Conservation (phyloP, 2,329 filamentous ascomycete genomes). For the Alternaria sp. region DNA sequence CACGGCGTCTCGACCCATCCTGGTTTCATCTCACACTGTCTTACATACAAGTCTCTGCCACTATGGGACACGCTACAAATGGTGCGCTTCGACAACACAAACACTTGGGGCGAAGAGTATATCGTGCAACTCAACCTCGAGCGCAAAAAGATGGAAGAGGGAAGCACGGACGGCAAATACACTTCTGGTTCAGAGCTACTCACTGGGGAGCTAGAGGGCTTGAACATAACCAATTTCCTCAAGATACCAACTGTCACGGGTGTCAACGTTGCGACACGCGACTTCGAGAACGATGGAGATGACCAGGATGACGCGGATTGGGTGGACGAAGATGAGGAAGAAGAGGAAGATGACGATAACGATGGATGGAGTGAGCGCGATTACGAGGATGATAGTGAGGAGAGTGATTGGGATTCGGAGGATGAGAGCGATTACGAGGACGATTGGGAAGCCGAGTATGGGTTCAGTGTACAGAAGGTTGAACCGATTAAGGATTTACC, state of each 20-base stretch:
- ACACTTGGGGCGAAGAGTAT: slow-evolving; percentile 9
- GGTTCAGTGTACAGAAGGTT: slow-evolving; percentile 9
- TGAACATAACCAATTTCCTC: not conserved
- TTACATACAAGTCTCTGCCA: not conserved
- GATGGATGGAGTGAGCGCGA: slow-evolving; percentile 18
- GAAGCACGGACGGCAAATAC: not conserved
- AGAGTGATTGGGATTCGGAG: slow-evolving; percentile 20
- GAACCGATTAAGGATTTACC: not conserved
- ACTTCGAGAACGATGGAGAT: slow-evolving; percentile 14
- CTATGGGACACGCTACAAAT: slow-evolving; percentile 11
- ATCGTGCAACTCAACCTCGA: slow-evolving; percentile 11
- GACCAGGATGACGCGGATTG: slow-evolving; percentile 10
- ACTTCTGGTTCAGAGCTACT: not conserved
- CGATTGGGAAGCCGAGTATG: slow-evolving; percentile 21
- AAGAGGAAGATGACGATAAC: not conserved
- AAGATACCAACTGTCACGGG: slow-evolving; percentile 2
- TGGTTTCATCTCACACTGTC: not conserved
- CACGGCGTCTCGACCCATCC: not conserved
- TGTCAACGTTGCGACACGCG: slow-evolving; percentile 5
- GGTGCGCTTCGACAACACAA: slow-evolving; percentile 6
- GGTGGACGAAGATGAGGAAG: slow-evolving; percentile 4
- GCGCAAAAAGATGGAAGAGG: not conserved
- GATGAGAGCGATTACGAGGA: slow-evolving; percentile 21
- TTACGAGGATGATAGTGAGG: slow-evolving; percentile 19
- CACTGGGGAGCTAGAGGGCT: slow-evolving; percentile 1